A percentile compares a stretch with the other conserved stretches of the same genome.
Conservation (phyloP, 2,329 filamentous ascomycete genomes). For the Lachnellula subtilissima region DNA sequence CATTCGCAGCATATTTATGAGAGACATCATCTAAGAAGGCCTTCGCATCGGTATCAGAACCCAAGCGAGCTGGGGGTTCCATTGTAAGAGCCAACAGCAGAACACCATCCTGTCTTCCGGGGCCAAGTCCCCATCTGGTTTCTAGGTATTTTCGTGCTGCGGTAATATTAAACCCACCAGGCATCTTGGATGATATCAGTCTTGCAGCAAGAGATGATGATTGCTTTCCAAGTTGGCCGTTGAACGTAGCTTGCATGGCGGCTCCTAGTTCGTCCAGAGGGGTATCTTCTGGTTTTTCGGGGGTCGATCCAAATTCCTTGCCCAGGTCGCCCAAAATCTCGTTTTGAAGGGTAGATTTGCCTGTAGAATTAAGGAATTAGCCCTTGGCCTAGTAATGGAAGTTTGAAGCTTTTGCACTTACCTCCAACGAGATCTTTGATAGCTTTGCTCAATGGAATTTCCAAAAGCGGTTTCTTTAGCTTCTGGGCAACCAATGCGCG, state of each 20-base stretch:
- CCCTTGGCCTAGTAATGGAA: slow-evolving; percentile 9
- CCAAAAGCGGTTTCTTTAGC: slow-evolving; percentile 86
- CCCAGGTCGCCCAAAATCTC: slow-evolving; percentile 96
- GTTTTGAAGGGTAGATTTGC: slow-evolving; percentile 97
- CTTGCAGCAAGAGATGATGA: slow-evolving; percentile 89
- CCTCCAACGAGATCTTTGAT: slow-evolving; percentile 98
- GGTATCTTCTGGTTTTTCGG: slow-evolving; percentile 96
- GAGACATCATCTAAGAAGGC: slow-evolving; percentile 82
- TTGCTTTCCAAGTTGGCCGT: slow-evolving; percentile 95
- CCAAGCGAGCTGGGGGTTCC: slow-evolving; percentile 84
- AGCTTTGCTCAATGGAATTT: slow-evolving; percentile 90
- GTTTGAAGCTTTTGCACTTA: slow-evolving; percentile 41
- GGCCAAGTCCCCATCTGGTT: slow-evolving; percentile 81
- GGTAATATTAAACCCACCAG: slow-evolving; percentile 98
- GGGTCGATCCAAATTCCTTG: slow-evolving; percentile 97
- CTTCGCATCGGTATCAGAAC: slow-evolving; percentile 87
- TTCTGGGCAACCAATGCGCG: slow-evolving; percentile 91
- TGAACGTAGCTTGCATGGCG: slow-evolving; percentile 97
- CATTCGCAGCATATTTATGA: slow-evolving; percentile 81
- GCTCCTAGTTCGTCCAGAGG: slow-evolving; percentile 93
- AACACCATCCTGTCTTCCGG: slow-evolving; percentile 86
- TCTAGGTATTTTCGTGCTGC: slow-evolving; percentile 92
- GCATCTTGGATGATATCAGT: slow-evolving; percentile 98
- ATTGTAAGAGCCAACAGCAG: slow-evolving; percentile 85
- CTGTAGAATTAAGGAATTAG: slow-evolving; percentile 41